Base-by-base conservation (phyloP, 148 eudicot species). In the Fallopia convolvulus region DNA sequence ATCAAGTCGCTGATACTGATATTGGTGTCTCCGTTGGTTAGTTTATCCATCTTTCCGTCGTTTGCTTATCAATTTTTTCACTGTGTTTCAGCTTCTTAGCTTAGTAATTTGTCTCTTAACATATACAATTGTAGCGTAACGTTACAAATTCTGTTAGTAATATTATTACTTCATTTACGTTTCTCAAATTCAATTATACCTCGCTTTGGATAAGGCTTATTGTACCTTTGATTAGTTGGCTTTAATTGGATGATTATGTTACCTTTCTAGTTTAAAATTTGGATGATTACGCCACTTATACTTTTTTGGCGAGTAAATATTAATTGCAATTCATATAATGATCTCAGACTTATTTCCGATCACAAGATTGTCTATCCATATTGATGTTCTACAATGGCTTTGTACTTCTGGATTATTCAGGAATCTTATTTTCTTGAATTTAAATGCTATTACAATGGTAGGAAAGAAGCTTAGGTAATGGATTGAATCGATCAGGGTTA, bases 1-100 rank as follows among this genome's bases (percentile, higher is more conserved):
- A 92, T 86, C 99, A 95, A 82, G 97, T 92, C 61, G 97, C 97
- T 74, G 97, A 92, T 82, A 95, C 99, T 32, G 97, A 95, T 85
- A 92, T 95, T 58, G 94, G 97, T 21, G 92, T 87, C 75, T 92
- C 99, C 23, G 99, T 95, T 70, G 99, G 99, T 95, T 21, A 87
- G 90, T 84, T 70, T 58, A 21, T 23, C 14, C 21, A 1, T 10
- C 70, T 30, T 55, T 13, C 39, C 8, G 42, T 66, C 36, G 72
- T 36, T 66, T 72, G 75, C 75, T 72, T 32, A 4, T 47, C 53
- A 44, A 41, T n/a, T 36, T 11, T 72, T 41, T 9, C 32, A 11
- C 18, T 42, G 1, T 23, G 21, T 12, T 6, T 17, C 13, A 72
- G 17, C 46, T 66, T 70, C 47, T 5, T 39, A 70, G 26, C 47